Evolutionary conservation across 495 filamentous ascomycete genomes (phyloP).

Genomic region (Daldinia loculata): DNA sequence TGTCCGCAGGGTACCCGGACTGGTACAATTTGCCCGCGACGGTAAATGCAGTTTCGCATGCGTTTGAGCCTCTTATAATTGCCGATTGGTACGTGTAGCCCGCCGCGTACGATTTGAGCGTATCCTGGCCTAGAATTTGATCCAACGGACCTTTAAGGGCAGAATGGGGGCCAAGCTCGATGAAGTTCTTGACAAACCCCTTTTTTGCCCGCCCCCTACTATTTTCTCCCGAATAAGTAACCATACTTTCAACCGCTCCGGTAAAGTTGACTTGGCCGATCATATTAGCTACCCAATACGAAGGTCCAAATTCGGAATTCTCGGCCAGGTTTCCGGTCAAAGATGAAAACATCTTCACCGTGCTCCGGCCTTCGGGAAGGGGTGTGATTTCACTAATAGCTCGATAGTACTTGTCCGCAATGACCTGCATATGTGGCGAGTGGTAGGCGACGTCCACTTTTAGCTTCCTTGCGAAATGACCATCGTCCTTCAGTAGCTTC

Average conservation of each 20-base stretch:
- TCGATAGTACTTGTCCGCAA: not conserved
- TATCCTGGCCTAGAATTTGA: not conserved
- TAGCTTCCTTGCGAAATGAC: not conserved
- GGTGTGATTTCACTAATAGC: too few relatives aligned
- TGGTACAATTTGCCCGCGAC: not conserved
- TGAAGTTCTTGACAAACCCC: not conserved
- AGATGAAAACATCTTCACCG: not conserved
- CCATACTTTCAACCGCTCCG: not conserved
- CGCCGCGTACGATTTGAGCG: not conserved
- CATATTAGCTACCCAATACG: not conserved
- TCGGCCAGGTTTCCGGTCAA: not conserved
- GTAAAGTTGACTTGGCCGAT: not conserved
- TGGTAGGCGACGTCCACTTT: not conserved
- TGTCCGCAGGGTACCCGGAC: not conserved
- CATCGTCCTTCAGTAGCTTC: not conserved
- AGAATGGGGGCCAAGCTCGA: not conserved
- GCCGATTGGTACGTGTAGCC: not conserved
- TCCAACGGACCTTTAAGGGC: not conserved
- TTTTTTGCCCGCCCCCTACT: too few relatives aligned
- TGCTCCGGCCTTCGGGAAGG: not conserved
- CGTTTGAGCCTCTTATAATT: not conserved
- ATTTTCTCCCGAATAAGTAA: not conserved
- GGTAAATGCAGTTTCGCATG: not conserved
- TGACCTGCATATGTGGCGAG: not conserved
- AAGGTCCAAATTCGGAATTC: not conserved